Conservation (phyloP, 768 basidiomycete genomes). For the Cystofilobasidium bisporidii region DNA sequence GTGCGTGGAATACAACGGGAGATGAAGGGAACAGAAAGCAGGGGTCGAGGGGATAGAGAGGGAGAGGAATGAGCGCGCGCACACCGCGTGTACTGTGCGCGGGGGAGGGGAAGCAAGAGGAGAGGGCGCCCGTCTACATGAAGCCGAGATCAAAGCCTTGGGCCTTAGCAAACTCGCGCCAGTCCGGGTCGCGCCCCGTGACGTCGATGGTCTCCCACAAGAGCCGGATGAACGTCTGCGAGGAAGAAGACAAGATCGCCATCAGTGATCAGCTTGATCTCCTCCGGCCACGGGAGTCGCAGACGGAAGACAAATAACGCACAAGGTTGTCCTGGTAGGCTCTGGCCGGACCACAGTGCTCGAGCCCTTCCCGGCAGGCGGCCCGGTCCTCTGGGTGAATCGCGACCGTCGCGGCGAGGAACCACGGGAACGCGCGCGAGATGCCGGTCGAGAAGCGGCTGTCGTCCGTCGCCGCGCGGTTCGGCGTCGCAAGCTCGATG, state of each 20-base stretch:
- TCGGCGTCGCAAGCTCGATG: background rate
- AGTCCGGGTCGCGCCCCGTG: background rate
- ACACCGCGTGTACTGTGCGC: too few relatives aligned
- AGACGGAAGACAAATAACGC: too few relatives aligned
- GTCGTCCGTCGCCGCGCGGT: background rate
- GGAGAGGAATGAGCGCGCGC: too few relatives aligned
- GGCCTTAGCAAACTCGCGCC: background rate
- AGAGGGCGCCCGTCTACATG: background rate
- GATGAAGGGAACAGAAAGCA: too few relatives aligned
- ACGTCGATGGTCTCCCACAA: background rate
- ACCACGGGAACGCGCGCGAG: background rate
- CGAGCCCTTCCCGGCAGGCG: background rate
- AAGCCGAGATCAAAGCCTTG: background rate
- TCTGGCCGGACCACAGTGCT: background rate
- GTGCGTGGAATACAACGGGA: too few relatives aligned
- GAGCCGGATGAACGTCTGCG: background rate
- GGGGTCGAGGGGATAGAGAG: too few relatives aligned
- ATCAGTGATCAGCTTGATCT: too few relatives aligned
- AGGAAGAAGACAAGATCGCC: too few relatives aligned
- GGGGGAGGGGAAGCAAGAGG: too few relatives aligned
- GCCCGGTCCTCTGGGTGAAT: background rate
- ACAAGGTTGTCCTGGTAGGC: background rate
- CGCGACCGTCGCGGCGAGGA: background rate
- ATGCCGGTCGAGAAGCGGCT: background rate
- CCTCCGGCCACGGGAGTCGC: too few relatives aligned